Conservation (phyloP, 108 stramenopile genomes). For the Epipyxis sp. region DNA sequence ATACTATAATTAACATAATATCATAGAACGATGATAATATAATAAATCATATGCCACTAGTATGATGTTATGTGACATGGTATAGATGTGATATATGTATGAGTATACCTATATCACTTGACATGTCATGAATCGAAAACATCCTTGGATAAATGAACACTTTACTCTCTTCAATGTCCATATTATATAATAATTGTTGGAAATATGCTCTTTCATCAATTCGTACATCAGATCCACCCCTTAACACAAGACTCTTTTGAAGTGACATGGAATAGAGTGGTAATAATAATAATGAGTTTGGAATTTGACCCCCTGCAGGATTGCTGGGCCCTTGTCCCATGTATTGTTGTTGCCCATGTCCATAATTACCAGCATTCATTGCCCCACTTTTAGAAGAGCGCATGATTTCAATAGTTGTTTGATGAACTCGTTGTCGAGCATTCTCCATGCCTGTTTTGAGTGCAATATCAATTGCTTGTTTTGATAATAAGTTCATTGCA, state of each 20-base stretch:
- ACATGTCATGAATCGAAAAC: slow-evolving; percentile 89
- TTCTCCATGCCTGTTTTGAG: slow-evolving; percentile 81
- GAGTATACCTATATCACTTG: slow-evolving; percentile 56
- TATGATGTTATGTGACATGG: too few species aligned
- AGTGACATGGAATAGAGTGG: slow-evolving; percentile 91
- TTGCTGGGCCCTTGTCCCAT: slow-evolving; percentile 70
- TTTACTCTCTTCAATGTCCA: slow-evolving; percentile 71
- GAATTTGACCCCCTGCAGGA: slow-evolving; percentile 60
- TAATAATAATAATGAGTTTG: slow-evolving; percentile 71
- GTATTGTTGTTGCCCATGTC: too few species aligned
- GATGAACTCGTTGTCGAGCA: slow-evolving; percentile 77
- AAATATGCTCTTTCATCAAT: slow-evolving; percentile 85
- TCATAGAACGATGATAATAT: too few species aligned
- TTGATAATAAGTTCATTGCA: slow-evolving; percentile 70
- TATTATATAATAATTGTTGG: slow-evolving; percentile 65
- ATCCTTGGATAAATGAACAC: slow-evolving; percentile 87
- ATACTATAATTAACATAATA: too few species aligned
- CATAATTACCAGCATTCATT: slow-evolving; percentile 36
- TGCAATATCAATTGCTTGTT: slow-evolving; percentile 81
- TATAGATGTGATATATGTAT: too few species aligned
- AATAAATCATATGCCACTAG: too few species aligned
- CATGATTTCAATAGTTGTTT: slow-evolving; percentile 71
- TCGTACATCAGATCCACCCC: slow-evolving; percentile 90
- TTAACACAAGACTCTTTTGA: slow-evolving; percentile 90
- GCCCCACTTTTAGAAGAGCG: slow-evolving; percentile 65